These are phyloP conservation scores for Musa beccarii DNA, from an alignment of 176 grass and related monocot species.

Conservation along the genomic window DNA sequence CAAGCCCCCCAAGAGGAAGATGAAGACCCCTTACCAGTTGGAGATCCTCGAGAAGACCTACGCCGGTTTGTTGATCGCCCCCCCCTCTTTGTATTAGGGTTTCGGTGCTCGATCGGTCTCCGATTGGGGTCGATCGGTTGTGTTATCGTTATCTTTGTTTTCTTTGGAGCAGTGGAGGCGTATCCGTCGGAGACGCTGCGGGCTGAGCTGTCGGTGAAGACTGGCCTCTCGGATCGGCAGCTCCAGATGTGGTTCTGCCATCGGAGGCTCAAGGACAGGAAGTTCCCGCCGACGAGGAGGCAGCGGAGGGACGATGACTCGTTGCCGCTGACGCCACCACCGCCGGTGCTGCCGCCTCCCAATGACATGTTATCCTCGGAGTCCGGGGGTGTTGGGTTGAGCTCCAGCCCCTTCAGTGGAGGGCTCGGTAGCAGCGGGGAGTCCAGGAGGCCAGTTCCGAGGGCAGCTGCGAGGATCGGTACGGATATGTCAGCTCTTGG, in stretches of 20 bases:
- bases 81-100: neutral
- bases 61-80: conserved; percentile 30
- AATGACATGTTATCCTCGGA: conserved; percentile 17
- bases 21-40: conserved; percentile 96
- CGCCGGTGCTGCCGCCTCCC: conserved; percentile 10
- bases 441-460: conserved; percentile 14
- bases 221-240: conserved; percentile 68
- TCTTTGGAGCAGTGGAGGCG: conserved; percentile 47
- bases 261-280: conserved; percentile 73
- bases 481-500: conserved; percentile 20
- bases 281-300: conserved; percentile 30
- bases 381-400: conserved; percentile 8
- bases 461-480: conserved; percentile 33
- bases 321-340: conserved; percentile 11
- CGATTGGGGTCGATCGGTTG: neutral
- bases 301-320: conserved; percentile 46
- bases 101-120: neutral
- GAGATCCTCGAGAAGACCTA: conserved; percentile 92
- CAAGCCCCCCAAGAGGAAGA: conserved; percentile 65
- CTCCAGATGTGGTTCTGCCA: conserved; percentile 99
- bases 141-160: conserved; percentile 1
- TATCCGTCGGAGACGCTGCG: conserved; percentile 53
- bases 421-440: conserved; percentile 14
- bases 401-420: conserved; percentile 2
- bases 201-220: conserved; percentile 52